Evolutionary conservation across 805 yeast species (phyloP).

Genomic region (Ascoidea asiatica): DNA sequence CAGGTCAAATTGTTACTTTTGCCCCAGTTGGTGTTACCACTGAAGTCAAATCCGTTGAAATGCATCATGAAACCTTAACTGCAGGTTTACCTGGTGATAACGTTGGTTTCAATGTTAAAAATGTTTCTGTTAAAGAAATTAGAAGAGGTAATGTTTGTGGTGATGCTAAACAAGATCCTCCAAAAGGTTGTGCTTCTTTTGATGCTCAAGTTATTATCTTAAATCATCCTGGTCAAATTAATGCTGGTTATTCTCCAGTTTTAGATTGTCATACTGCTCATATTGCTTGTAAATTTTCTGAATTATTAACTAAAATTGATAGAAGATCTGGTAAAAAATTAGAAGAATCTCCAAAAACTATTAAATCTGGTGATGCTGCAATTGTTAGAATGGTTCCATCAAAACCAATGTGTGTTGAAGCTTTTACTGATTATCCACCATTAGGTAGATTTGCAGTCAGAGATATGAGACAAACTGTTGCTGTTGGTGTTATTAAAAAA

Average conservation of each 20-base stretch:
- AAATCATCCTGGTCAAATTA: conserved; percentile 87
- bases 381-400: conserved; percentile 80
- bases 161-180: conserved; percentile 84
- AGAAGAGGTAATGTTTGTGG: conserved; percentile 91
- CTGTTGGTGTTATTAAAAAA: conserved; percentile 97
- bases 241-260: conserved; percentile 86
- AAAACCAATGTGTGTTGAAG: conserved; percentile 92
- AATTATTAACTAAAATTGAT: conserved; percentile 73
- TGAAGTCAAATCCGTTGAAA: conserved; percentile 80
- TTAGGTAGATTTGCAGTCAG: conserved; percentile 97
- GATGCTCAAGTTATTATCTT: conserved; percentile 76
- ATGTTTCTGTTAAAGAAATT: conserved; percentile 78
- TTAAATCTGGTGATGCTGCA: conserved; percentile 95
- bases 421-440: conserved; percentile 91
- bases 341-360: conserved; percentile 83
- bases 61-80: conserved; percentile 72
- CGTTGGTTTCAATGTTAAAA: conserved; percentile 84
- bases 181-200: conserved; percentile 68
- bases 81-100: conserved; percentile 88
- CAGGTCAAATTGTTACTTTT: conserved; percentile 81
- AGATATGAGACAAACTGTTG: conserved; percentile 99
- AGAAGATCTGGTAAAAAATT: conserved; percentile 86
- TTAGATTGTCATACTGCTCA: conserved; percentile 88
- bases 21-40: conserved; percentile 89
- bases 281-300: conserved; percentile 80